phyloP scores from a whole-genome alignment of 2,329 filamentous ascomycete genomes.

The Ascochyta fabae region DNA sequence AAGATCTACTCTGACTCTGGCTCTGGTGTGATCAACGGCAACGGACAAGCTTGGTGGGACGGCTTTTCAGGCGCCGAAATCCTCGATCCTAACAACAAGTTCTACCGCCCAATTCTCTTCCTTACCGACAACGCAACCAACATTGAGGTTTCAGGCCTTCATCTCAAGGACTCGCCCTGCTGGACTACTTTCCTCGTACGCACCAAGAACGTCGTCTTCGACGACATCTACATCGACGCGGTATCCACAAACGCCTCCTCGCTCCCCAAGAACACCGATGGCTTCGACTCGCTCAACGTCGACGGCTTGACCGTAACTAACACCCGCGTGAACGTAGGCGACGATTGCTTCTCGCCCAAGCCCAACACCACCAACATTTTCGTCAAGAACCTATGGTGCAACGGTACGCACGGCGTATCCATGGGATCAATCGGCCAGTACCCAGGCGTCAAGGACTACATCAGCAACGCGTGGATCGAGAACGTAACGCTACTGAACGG shows the following conservation, averaged over 20 bases:
- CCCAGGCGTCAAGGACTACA: constrained; percentile 40
- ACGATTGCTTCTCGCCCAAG: constrained; percentile 44
- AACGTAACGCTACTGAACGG: constrained; percentile 64
- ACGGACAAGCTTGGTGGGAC: constrained; percentile 59
- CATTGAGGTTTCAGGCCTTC: constrained; percentile 63
- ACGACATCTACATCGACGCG: constrained; percentile 62
- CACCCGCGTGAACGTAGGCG: constrained; percentile 45
- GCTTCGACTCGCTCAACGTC: constrained; percentile 66
- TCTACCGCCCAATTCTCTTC: constrained; percentile 66
- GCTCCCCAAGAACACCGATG: constrained; percentile 67
- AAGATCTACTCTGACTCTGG: constrained; percentile 59
- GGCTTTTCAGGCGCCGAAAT: constrained; percentile 56
- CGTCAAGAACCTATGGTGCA: constrained; percentile 44
- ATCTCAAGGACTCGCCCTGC: constrained; percentile 66
- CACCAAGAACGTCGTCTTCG: constrained; percentile 62
- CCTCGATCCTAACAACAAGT: constrained; percentile 61
- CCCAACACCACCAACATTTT: constrained; percentile 46
- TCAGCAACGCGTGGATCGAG: constrained; percentile 59
- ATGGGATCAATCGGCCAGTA: constrained; percentile 45
- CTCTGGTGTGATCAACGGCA: constrained; percentile 58
- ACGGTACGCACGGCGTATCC: constrained; percentile 42
- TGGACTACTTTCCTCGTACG: constrained; percentile 69
- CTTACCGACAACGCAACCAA: constrained; percentile 67
- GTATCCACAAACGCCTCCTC: constrained; percentile 57
- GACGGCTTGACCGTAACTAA: constrained; percentile 56